phyloP scores from a whole-genome alignment of 2,329 filamentous ascomycete species.

The Fusarium heterosporum region DNA sequence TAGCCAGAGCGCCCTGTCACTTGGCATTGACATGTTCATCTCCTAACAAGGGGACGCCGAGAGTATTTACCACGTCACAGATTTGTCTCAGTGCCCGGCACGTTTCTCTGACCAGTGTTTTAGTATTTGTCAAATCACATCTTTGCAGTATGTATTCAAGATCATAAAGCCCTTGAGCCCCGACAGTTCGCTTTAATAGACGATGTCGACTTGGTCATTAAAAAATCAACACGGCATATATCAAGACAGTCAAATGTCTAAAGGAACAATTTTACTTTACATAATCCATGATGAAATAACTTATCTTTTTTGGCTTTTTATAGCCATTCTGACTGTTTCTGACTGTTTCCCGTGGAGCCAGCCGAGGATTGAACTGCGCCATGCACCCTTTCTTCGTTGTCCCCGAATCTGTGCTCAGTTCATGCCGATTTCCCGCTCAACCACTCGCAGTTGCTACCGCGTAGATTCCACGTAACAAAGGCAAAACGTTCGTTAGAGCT shows the following conservation, averaged over 20 bases:
- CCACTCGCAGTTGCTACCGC: constrained; percentile 5
- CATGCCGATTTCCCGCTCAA: constrained; percentile 41
- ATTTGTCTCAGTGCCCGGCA: constrained; percentile 10
- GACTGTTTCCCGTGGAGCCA: no score
- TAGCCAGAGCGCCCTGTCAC: constrained; percentile 26
- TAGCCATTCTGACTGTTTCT: neutral
- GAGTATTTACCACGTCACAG: constrained; percentile 22
- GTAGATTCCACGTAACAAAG: constrained; percentile 16
- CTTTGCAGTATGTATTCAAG: neutral
- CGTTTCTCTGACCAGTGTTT: neutral
- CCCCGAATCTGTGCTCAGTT: constrained; percentile 5
- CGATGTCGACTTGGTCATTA: no score
- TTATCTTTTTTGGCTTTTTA: neutral
- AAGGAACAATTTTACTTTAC: no score
- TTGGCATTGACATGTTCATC: constrained; percentile 28
- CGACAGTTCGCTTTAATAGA: neutral
- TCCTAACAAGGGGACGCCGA: constrained; percentile 11
- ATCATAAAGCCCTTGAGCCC: neutral
- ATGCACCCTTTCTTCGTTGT: constrained; percentile 13
- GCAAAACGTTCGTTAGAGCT: neutral
- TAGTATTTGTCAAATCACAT: neutral
- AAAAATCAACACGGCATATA: no score
- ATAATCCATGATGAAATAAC: neutral
- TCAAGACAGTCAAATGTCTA: no score
- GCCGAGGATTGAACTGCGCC: constrained; percentile 33